Base-by-base conservation (phyloP, 441 rosid genomes). In the Jatropha multifida region DNA sequence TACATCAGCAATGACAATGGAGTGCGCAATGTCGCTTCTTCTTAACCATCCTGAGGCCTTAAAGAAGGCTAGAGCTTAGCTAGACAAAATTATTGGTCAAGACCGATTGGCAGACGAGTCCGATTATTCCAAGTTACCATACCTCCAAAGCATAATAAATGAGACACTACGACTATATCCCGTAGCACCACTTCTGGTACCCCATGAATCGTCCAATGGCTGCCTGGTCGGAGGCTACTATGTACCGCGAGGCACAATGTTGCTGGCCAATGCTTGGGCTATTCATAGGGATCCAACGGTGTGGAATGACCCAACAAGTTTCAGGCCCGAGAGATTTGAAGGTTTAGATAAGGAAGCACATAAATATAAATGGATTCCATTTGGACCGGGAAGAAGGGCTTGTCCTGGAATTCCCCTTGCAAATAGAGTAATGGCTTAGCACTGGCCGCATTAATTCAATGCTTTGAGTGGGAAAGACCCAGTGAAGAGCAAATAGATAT, bases 291-390 rank as follows among this genome's bases (percentile, higher is more conserved):
- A 81, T 64, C 78, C 81, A 1, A 13, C n/a, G 23, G 6, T 66
- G 5, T 87, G 84, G 85, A 71, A 59, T 3, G 84, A 87, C 1
- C 86, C 87, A 0, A 60, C 70, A 27, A 77, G 15, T 27, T 88
- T 89, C 75, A 78, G 76, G 72, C 91, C 89, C 0, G 85, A 87
- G 46, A 58, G 90, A 68, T 85, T 76, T 63, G 63, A 64, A 48
- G 44, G 18, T 0, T 68, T 3, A 12, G 27, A 59, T 23, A 46
- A 51, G 3, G 74, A 59, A 3, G 8, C 17, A 0, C 52, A 63
- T 73, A 32, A 48, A 18, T 62, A 63, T 73, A 49, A 48, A 37
- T 69, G 76, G 32, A 8, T 80, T 70, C 87, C 82, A 7, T 82
- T 82, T 76, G 85, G 85, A 46, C 5, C 76, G 46, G 84, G 83